These are phyloP conservation scores for Arctium minus DNA, from an alignment of 129 eudicot genomes.

Conservation along the genomic window DNA sequence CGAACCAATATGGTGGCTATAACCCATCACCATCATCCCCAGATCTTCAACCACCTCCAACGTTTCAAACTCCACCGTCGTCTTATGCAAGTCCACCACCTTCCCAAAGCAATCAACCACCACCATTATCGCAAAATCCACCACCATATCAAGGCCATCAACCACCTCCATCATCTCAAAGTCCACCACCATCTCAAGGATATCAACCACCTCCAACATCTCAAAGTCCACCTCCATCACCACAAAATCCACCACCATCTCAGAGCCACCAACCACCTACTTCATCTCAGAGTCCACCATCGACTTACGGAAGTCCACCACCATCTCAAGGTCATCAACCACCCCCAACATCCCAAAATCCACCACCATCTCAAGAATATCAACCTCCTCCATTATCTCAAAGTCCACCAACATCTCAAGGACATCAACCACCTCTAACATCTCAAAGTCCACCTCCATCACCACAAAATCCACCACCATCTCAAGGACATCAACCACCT, in stretches of 20 bases:
- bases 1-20: not conserved
- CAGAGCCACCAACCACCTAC: too few species aligned
- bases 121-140: not conserved
- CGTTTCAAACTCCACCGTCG: not conserved
- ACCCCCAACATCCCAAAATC: not conserved
- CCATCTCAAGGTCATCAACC: not conserved
- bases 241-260: not conserved
- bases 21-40: constrained; percentile 8
- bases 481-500: not conserved
- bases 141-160: not conserved
- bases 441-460: not conserved
- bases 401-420: not conserved
- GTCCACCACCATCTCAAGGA: not conserved
- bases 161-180: not conserved
- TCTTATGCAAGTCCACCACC: not conserved
- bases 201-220: not conserved
- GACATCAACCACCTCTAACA: not conserved
- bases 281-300: too few species aligned
- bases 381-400: not conserved
- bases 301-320: not conserved
- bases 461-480: not conserved
- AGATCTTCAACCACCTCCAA: not conserved
- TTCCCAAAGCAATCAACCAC: not conserved
- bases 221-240: too few species aligned
- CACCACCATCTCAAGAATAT: not conserved